Base-by-base conservation (phyloP, 352 stramenopile genomes). In the Aphanomyces astaci region DNA sequence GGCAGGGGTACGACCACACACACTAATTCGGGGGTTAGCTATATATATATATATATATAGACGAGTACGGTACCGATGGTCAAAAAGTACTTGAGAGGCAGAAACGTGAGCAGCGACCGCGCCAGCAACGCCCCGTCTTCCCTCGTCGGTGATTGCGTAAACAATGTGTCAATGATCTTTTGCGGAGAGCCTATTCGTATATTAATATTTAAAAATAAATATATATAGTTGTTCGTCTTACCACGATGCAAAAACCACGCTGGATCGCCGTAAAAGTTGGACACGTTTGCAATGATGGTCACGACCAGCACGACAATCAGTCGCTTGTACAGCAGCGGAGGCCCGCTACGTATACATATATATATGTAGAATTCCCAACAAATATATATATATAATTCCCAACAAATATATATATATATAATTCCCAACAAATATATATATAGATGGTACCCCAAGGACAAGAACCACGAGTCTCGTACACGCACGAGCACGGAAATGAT, bases 161-260 rank as follows among this genome's bases (percentile, higher is more conserved):
- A 90, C 1, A 84, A 68, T 32, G 75, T 76, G 72, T 87, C 83
- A 28, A 68, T 68, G 43, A 68, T 68, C 7, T 51, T 68, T 28
- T 68, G 62, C 0, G 62, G 62, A 5, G 62, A 68, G 43, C 62
- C 62, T 68, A 52, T 2, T 24, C 4, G 46, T 39, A 13, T 5
- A 24, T 66, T 30, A 24, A 64, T 4, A 49, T 15, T 17, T 7
- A 4, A 33, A 4, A 57, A 19, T 3, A 30, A 57, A 25, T 13
- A 10, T 11, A 45, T 11, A 64, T 45, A 48, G 46, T 2, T 43
- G 7, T 33, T 30, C 57, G 82, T 71, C 33, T 83, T 84, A 2
- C 84, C 84, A 22, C 90, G 84, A 32, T 79, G 76, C 25, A 92
- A 76, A 73, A 92, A 92, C 84, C 84, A 92, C 19, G 82, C 84